Percentiles rank a stretch among this genome's conserved stretches.
Evolutionary conservation across 176 grass and related monocot genomes (phyloP).

Genomic region (Oryza meridionalis): DNA sequence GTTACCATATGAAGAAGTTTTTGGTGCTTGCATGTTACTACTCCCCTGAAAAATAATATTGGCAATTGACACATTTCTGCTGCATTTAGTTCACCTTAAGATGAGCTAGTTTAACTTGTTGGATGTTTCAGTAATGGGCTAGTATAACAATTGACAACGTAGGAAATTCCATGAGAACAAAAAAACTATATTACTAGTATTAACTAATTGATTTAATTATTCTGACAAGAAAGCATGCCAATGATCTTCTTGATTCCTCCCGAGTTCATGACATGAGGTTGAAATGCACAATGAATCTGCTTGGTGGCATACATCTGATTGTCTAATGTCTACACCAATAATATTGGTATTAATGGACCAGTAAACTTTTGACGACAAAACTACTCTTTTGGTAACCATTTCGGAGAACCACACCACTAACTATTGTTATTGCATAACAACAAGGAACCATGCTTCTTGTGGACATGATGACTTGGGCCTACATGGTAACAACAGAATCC

Average conservation of each 20-base stretch:
- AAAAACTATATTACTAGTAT: background rate
- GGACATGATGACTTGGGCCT: background rate
- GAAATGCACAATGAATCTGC: too few relatives aligned
- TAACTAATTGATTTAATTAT: slow-evolving; percentile 27
- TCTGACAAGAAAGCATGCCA: slow-evolving; percentile 14
- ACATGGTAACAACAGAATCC: background rate
- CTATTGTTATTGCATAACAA: background rate
- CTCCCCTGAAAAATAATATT: slow-evolving; percentile 8
- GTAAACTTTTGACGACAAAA: background rate
- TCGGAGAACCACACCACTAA: background rate
- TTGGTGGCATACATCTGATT: background rate
- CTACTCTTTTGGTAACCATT: background rate
- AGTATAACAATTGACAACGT: background rate
- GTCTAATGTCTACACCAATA: background rate
- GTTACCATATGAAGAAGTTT: background rate
- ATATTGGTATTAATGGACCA: background rate
- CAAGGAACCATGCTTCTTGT: background rate
- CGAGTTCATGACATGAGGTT: background rate
- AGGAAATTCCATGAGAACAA: slow-evolving; percentile 13
- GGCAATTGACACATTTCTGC: background rate
- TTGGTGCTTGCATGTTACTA: background rate
- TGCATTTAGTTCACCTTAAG: slow-evolving; percentile 6
- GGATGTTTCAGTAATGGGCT: slow-evolving; percentile 13
- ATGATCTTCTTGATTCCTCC: background rate
- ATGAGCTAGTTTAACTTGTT: background rate